phyloP scores from a whole-genome alignment of 192 early-diverging fungal species.

The Chytriomyces confervae region DNA sequence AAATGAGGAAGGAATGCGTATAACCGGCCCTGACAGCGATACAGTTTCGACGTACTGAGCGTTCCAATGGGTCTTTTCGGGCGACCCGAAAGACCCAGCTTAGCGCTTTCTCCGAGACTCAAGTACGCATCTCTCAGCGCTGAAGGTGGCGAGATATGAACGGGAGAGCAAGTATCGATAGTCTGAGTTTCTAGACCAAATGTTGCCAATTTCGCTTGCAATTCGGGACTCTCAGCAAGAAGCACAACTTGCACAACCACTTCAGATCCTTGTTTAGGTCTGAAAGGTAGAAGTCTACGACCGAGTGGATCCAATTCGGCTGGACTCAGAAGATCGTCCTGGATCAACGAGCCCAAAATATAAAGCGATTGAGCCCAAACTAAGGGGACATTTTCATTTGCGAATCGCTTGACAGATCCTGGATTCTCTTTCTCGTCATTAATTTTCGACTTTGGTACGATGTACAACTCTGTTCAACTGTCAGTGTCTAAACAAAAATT shows the following conservation, averaged over 20 bases:
- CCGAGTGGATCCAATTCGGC: slow-evolving; percentile 86
- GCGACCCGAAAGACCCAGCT: slow-evolving; percentile 79
- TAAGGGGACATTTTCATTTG: slow-evolving; percentile 85
- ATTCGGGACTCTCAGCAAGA: slow-evolving; percentile 71
- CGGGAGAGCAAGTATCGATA: slow-evolving; percentile 66
- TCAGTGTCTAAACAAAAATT: no score
- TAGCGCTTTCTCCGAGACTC: slow-evolving; percentile 74
- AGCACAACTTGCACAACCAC: slow-evolving; percentile 80
- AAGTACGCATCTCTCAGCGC: slow-evolving; percentile 79
- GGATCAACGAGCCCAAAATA: slow-evolving; percentile 75
- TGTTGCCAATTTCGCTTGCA: slow-evolving; percentile 72
- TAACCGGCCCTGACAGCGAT: slow-evolving; percentile 79
- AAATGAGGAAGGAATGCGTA: slow-evolving; percentile 87
- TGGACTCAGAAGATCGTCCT: slow-evolving; percentile 74
- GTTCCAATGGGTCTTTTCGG: slow-evolving; percentile 81
- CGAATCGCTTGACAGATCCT: slow-evolving; percentile 71
- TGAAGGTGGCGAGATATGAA: slow-evolving; percentile 72
- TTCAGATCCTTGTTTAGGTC: slow-evolving; percentile 58
- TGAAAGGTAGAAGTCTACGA: slow-evolving; percentile 65
- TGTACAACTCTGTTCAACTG: slow-evolving; percentile 67
- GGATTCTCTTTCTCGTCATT: slow-evolving; percentile 75
- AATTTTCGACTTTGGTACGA: slow-evolving; percentile 75
- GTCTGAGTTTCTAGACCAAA: slow-evolving; percentile 85
- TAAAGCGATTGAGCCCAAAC: slow-evolving; percentile 88
- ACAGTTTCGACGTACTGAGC: slow-evolving; percentile 78